Percentiles rank a stretch among this genome's conserved stretches.
phyloP scores from a whole-genome alignment of 176 grass and related monocot genomes.

The Urochloa ruziziensis region DNA sequence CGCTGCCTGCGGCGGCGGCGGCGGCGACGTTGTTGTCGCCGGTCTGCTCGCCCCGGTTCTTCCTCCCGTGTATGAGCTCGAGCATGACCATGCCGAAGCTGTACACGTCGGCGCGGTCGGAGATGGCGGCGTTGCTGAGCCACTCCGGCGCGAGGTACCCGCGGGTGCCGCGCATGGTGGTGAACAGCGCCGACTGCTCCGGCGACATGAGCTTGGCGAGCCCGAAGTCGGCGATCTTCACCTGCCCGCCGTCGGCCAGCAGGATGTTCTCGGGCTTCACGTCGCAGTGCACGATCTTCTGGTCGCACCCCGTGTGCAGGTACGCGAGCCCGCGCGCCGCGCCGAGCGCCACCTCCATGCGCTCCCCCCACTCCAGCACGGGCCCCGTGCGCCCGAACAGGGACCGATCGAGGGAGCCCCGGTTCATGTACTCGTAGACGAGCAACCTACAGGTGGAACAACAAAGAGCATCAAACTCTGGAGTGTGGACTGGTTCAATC shows the following conservation, averaged over 20 bases:
- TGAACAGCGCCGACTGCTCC: slow-evolving; percentile 90
- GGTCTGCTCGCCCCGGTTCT: slow-evolving; percentile 56
- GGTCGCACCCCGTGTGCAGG: slow-evolving; percentile 74
- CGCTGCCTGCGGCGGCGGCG: not conserved
- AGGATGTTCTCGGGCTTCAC: slow-evolving; percentile 97
- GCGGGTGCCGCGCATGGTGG: slow-evolving; percentile 85
- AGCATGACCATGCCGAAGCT: slow-evolving; percentile 96
- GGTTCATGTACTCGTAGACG: slow-evolving; percentile 92
- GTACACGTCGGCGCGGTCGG: slow-evolving; percentile 84
- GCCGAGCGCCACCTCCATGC: slow-evolving; percentile 68
- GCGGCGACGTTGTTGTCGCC: not conserved
- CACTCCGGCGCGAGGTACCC: slow-evolving; percentile 97
- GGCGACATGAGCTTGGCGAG: slow-evolving; percentile 76
- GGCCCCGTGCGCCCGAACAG: slow-evolving; percentile 65
- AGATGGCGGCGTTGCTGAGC: slow-evolving; percentile 76
- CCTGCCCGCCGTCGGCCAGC: slow-evolving; percentile 61
- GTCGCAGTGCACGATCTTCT: slow-evolving; percentile 92
- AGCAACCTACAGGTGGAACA: too few species aligned
- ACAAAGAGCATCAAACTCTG: too few species aligned
- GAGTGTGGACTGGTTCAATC: too few species aligned
- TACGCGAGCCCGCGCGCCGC: slow-evolving; percentile 71
- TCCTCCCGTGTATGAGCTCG: slow-evolving; percentile 82
- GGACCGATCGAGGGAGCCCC: slow-evolving; percentile 66
- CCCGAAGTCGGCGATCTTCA: slow-evolving; percentile 79
- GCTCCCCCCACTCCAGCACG: slow-evolving; percentile 78